phyloP scores from a whole-genome alignment of 2,329 filamentous ascomycete genomes.

The Sphaerulina musiva region DNA sequence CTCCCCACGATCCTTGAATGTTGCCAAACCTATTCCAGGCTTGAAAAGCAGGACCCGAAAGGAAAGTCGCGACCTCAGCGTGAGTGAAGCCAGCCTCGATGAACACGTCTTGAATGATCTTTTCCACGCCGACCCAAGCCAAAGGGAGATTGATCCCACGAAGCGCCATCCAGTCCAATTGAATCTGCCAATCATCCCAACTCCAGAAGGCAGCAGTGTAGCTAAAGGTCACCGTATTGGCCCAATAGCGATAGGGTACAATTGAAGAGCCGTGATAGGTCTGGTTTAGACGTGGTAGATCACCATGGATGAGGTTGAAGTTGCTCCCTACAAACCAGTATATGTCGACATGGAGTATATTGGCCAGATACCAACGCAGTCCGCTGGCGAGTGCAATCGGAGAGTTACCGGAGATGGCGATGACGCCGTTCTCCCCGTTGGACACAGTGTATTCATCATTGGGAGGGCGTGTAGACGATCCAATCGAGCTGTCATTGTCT shows the following conservation, averaged over 20 bases:
- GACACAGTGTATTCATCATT: slow-evolving; percentile 19
- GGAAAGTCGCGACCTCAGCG: slow-evolving; percentile 42
- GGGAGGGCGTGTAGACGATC: not conserved
- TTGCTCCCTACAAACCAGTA: slow-evolving; percentile 45
- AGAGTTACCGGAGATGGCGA: slow-evolving; percentile 19
- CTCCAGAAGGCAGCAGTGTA: slow-evolving; percentile 48
- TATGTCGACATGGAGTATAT: slow-evolving; percentile 41
- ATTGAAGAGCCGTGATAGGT: slow-evolving; percentile 39
- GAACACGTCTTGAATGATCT: slow-evolving; percentile 46
- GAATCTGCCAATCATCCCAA: slow-evolving; percentile 50
- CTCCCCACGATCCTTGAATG: slow-evolving; percentile 46
- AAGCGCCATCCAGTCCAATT: slow-evolving; percentile 50
- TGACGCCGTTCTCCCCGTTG: slow-evolving; percentile 18
- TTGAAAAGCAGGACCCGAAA: slow-evolving; percentile 48
- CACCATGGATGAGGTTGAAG: slow-evolving; percentile 32
- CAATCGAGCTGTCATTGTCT: not conserved
- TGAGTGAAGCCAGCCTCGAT: slow-evolving; percentile 42
- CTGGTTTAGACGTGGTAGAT: slow-evolving; percentile 29
- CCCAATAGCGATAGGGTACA: slow-evolving; percentile 46
- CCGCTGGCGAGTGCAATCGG: slow-evolving; percentile 25
- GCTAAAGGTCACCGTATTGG: slow-evolving; percentile 51
- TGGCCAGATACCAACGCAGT: slow-evolving; percentile 40
- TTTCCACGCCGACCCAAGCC: slow-evolving; percentile 49
- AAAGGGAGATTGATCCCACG: slow-evolving; percentile 48
- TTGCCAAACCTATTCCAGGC: slow-evolving; percentile 52